These are phyloP conservation scores for Melampsora larici-populina DNA, from an alignment of 1,284 basidiomycete species.

Conservation along the genomic window DNA sequence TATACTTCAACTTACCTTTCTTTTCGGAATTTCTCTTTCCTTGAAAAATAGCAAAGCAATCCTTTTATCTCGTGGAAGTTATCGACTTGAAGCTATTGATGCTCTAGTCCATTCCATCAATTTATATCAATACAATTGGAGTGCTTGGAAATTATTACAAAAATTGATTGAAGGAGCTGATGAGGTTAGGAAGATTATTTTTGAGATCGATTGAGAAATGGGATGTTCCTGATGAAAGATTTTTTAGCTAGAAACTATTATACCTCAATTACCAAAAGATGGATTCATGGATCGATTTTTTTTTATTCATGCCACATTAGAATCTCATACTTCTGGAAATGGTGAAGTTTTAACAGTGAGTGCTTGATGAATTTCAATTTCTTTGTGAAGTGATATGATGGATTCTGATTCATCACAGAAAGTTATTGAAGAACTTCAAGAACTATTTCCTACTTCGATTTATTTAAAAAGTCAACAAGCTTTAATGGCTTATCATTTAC, in stretches of 20 bases:
- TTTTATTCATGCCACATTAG: conserved; percentile 81
- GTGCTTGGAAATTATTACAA: conserved; percentile 77
- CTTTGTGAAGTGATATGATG: neutral
- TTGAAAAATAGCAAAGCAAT: conserved; percentile 65
- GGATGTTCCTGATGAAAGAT: conserved; percentile 1
- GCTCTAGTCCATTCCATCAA: conserved; percentile 72
- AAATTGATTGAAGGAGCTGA: conserved; percentile 80
- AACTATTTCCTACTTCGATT: conserved; percentile 75
- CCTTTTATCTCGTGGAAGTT: conserved; percentile 70
- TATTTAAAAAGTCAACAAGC: conserved; percentile 83
- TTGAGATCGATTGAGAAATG: neutral
- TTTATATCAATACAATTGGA: conserved; percentile 92
- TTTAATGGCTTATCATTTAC: conserved; percentile 79
- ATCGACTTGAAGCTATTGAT: conserved; percentile 81
- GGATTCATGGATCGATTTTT: conserved; percentile 76
- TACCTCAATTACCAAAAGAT: conserved; percentile 66
- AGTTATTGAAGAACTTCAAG: conserved; percentile 72
- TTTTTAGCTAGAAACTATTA: conserved; percentile 46
- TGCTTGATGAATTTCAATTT: neutral
- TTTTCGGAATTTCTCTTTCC: neutral
- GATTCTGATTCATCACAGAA: conserved; percentile 56
- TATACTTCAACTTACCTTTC: neutral
- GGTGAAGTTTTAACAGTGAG: conserved; percentile 50
- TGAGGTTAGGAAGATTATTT: conserved; percentile 67
- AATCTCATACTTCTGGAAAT: conserved; percentile 81